Evolutionary conservation across 352 stramenopile genomes (phyloP).

Genomic region (Pythium oligandrum): DNA sequence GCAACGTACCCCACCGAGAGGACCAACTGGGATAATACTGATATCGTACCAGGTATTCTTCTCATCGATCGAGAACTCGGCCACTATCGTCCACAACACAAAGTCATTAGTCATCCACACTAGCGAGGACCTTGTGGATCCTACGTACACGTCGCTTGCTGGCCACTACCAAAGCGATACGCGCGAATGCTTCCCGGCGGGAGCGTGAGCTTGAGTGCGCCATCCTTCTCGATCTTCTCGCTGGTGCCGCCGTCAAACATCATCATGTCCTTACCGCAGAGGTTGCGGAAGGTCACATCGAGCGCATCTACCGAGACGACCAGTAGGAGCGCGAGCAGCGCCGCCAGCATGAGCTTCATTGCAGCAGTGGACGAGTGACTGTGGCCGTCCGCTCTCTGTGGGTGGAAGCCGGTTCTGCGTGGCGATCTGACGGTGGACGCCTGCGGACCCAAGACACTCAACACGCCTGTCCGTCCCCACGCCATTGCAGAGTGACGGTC

Average conservation of each 20-base stretch:
- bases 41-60: slow-evolving; percentile 21
- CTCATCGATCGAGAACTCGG: slow-evolving; percentile 19
- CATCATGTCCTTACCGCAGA: slow-evolving; percentile 29
- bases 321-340: slow-evolving; percentile 6
- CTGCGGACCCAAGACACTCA: no score
- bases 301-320: slow-evolving; percentile 11
- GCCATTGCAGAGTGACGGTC: no score
- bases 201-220: slow-evolving; percentile 17
- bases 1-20: slow-evolving; percentile 9
- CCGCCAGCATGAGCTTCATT: slow-evolving; percentile 6
- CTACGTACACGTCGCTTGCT: slow-evolving; percentile 19
- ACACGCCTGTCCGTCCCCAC: no score
- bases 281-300: slow-evolving; percentile 36
- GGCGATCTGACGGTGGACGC: no score
- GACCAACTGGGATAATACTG: slow-evolving; percentile 17
- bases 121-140: no score
- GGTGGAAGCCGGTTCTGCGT: no score
- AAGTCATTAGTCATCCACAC: neutral
- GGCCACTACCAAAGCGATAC: slow-evolving; percentile 12
- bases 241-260: slow-evolving; percentile 24
- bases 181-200: slow-evolving; percentile 7
- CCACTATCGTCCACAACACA: slow-evolving; percentile 7
- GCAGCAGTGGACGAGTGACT: no score
- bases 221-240: slow-evolving; percentile 19
- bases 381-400: no score